Evolutionary conservation across 176 grass and related monocot genomes (phyloP).

Genomic region (Pontederia paniculata): DNA sequence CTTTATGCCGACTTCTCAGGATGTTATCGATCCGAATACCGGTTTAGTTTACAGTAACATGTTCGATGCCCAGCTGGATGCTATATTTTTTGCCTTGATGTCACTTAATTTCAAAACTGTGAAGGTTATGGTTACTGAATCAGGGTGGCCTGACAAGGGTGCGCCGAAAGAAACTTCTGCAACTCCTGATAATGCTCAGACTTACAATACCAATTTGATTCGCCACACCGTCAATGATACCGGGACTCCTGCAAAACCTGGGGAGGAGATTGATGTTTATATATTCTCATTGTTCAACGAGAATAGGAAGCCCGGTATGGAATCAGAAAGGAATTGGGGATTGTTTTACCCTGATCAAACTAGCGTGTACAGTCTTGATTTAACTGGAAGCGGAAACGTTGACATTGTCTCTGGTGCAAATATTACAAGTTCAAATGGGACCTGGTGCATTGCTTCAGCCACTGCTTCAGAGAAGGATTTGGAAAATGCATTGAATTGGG

Average conservation of each 20-base stretch:
- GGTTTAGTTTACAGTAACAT: constrained; percentile 90
- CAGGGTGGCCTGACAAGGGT: constrained; percentile 87
- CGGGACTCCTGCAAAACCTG: constrained; percentile 70
- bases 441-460: constrained; percentile 73
- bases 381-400: constrained; percentile 77
- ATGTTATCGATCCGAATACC: constrained; percentile 82
- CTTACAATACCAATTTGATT: constrained; percentile 83
- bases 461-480: constrained; percentile 63
- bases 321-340: constrained; percentile 96
- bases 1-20: constrained; percentile 45
- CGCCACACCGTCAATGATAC: constrained; percentile 81
- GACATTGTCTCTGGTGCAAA: constrained; percentile 75
- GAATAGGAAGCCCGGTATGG: constrained; percentile 80
- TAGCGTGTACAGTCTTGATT: constrained; percentile 81
- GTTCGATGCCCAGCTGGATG: constrained; percentile 86
- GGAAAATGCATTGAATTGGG: constrained; percentile 91
- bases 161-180: constrained; percentile 61
- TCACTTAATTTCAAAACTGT: constrained; percentile 89
- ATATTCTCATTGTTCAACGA: constrained; percentile 98
- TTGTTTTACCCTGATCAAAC: constrained; percentile 79
- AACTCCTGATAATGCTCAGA: constrained; percentile 78
- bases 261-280: constrained; percentile 80
- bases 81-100: constrained; percentile 85
- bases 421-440: constrained; percentile 65
- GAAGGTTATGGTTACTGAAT: constrained; percentile 84